Conservation (phyloP, 495 filamentous ascomycete genomes). For the Penicillium coprophilum region DNA sequence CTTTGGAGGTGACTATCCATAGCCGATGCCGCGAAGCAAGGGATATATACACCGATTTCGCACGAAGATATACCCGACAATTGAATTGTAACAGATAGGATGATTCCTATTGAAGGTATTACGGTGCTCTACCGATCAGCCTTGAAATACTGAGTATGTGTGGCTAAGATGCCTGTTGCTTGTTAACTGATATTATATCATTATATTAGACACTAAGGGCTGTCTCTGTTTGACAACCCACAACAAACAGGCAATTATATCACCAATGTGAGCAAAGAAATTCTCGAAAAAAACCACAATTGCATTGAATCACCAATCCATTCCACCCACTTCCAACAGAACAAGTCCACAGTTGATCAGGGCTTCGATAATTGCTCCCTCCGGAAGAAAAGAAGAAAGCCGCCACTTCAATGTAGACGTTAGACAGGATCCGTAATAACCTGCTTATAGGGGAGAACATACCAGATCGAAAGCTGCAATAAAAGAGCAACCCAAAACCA, state of each 20-base stretch:
- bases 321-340: neutral
- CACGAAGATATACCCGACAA: too few species aligned
- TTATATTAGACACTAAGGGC: neutral
- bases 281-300: neutral
- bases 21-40: too few species aligned
- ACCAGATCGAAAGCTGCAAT: conserved; percentile 63
- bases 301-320: neutral
- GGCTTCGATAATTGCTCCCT: conserved; percentile 73
- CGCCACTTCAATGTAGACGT: conserved; percentile 37
- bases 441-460: conserved; percentile 13
- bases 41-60: too few species aligned
- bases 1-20: too few species aligned
- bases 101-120: too few species aligned
- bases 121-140: too few species aligned
- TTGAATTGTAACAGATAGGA: too few species aligned
- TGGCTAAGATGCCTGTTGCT: neutral
- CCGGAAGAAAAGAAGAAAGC: conserved; percentile 68
- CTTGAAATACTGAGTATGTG: too few species aligned
- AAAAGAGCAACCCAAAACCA: conserved; percentile 68
- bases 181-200: neutral
- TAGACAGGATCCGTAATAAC: neutral
- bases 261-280: neutral
- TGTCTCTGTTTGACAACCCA: neutral
- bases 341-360: conserved; percentile 24
- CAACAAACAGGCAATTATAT: neutral